These are phyloP conservation scores for Fusarium kyushuense DNA, from an alignment of 2,329 filamentous ascomycete genomes.

Conservation along the genomic window DNA sequence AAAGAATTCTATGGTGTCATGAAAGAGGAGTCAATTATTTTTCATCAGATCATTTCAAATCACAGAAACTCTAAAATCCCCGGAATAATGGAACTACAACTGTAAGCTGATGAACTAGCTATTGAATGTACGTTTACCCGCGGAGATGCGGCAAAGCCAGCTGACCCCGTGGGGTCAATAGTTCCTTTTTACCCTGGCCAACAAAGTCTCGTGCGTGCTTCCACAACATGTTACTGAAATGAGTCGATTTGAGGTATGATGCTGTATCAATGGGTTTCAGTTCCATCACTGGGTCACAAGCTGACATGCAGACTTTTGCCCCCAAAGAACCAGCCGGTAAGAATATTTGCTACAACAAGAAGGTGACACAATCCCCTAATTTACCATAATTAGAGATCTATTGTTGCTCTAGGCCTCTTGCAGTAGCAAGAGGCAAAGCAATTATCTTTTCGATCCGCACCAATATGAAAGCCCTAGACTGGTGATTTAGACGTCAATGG, in stretches of 20 bases:
- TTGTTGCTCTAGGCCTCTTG: background rate
- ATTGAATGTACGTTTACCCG: conserved; percentile 26
- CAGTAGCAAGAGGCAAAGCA: conserved; percentile 7
- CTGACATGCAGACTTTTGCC: background rate
- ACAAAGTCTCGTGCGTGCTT: conserved; percentile 19
- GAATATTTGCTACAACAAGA: background rate
- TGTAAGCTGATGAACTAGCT: conserved; percentile 9
- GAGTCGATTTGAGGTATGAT: conserved; percentile 15
- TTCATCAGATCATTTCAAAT: conserved; percentile 27
- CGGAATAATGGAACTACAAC: background rate
- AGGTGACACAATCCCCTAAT: conserved; percentile 9
- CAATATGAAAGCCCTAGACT: background rate
- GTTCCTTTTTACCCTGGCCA: background rate
- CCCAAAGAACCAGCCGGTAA: background rate
- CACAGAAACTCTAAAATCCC: conserved; percentile 8
- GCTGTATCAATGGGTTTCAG: conserved; percentile 9
- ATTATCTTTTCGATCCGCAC: background rate
- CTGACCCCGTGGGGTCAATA: conserved; percentile 32
- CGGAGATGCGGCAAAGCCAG: conserved; percentile 24
- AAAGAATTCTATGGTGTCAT: conserved; percentile 8
- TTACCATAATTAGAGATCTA: background rate
- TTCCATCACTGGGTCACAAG: conserved; percentile 14
- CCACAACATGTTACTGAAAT: background rate
- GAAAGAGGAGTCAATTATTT: background rate
- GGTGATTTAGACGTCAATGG: background rate